Evolutionary conservation across 495 filamentous ascomycete species (phyloP), one percentile per base, ranked within the genome.

Genomic region (Darksidea phi): DNA sequence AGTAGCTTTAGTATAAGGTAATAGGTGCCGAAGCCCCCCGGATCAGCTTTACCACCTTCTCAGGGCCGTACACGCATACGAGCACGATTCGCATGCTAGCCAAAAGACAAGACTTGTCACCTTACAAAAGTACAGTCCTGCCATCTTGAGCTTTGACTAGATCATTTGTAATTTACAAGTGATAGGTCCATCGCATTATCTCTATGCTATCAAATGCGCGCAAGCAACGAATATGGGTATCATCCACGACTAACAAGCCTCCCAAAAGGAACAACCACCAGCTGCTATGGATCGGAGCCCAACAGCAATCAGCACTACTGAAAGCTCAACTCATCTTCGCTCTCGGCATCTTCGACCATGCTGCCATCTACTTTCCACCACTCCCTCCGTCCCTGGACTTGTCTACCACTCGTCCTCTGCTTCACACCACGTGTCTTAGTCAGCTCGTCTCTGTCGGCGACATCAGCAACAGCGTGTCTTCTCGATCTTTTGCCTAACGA

Each of bases 311-410:
- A 34, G 12, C 15, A 23, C 48, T 46, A 59, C 36, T 46, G 37
- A 43, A 60, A 60, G 58, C 58, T 61, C 49, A 61, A 21, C 50
- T 61, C 58, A 48, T 61, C 58, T 20, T 61, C 58, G 34, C 58
- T 61, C n/a, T 54, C 50, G n/a, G 18, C 58, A 20, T 34, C 58
- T 26, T 32, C 34, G 11, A 49, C 25, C 38, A 43, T 20, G 3
- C 41, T 13, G 18, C 41, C 18, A 13, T 43, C 41, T 4, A 20
- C 41, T 43, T 43, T 43, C 41, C 41, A 43, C 41, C 41, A 43
- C 41, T 43, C 41, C 13, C 41, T 43, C 15, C 5, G 3, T 43
- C 41, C 41, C 6, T 20, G 41, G 13, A 43, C 41, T 43, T 43
- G 13, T 20, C 41, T 15, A 4, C 18, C 41, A 13, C 41, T 43